These are phyloP conservation scores for Colletotrichum chlorophyti DNA, from an alignment of 2,329 filamentous ascomycete genomes.

Conservation along the genomic window DNA sequence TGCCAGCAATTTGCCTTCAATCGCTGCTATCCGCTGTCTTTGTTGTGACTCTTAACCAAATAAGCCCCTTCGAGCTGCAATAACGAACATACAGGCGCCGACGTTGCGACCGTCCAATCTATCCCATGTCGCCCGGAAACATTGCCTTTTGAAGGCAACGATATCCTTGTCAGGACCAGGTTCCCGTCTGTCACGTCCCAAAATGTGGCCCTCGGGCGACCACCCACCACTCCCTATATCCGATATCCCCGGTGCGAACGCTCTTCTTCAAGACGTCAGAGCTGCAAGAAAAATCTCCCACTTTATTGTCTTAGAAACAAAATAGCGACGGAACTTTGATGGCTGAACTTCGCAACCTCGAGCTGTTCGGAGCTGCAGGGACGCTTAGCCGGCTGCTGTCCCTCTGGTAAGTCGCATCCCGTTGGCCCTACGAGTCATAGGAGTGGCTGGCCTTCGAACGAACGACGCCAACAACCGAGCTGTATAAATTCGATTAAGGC, in stretches of 20 bases:
- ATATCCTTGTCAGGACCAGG: slow-evolving; percentile 29
- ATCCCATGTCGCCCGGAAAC: slow-evolving; percentile 31
- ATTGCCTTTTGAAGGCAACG: slow-evolving; percentile 30
- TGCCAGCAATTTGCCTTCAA: no score
- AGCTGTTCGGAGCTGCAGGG: not conserved
- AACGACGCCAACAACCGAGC: slow-evolving; percentile 16
- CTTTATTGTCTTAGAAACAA: slow-evolving; percentile 23
- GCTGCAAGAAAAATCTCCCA: slow-evolving; percentile 31
- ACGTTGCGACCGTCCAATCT: not conserved
- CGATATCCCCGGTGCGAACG: not conserved
- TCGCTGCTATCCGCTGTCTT: no score
- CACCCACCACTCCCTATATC: slow-evolving; percentile 27
- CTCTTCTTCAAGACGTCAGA: slow-evolving; percentile 30
- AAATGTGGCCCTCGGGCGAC: not conserved
- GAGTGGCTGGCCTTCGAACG: slow-evolving; percentile 30
- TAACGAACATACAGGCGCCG: not conserved
- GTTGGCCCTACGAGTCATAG: slow-evolving; percentile 30
- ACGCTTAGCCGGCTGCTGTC: not conserved
- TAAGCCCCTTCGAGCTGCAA: not conserved
- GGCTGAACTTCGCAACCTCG: slow-evolving; percentile 23
- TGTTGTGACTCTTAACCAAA: no score
- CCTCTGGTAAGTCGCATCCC: slow-evolving; percentile 23
- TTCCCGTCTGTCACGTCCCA: slow-evolving; percentile 25
- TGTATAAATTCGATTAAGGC: slow-evolving; percentile 33
- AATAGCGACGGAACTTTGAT: slow-evolving; percentile 24